These are phyloP conservation scores for Senna tora DNA, from an alignment of 306 rosid genomes.

Conservation along the genomic window DNA sequence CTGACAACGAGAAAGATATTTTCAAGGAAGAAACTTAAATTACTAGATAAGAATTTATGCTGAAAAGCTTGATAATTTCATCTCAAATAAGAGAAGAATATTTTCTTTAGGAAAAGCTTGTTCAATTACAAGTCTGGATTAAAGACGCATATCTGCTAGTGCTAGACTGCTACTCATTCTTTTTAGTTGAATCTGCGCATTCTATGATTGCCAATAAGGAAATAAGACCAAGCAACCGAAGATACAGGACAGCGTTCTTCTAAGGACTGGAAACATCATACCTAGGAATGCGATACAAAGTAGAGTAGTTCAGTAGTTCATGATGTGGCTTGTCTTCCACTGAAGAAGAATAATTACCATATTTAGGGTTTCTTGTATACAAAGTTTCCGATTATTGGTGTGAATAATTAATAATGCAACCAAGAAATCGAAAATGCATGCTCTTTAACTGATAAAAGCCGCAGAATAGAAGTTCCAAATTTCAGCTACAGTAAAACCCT, in stretches of 20 bases:
- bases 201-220: background rate
- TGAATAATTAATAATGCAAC: background rate
- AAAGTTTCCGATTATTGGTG: constrained; percentile 4
- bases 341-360: background rate
- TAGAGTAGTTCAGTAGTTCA: background rate
- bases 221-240: background rate
- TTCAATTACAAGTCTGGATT: background rate
- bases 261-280: background rate
- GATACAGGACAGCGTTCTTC: background rate
- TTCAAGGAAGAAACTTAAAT: background rate
- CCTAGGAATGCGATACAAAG: background rate
- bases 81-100: background rate
- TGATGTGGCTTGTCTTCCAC: background rate
- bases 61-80: constrained; percentile 2
- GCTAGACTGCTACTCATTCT: background rate
- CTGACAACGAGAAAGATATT: background rate
- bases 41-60: background rate
- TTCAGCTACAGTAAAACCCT: background rate
- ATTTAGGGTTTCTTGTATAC: constrained; percentile 43
- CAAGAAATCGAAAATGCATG: background rate
- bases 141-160: constrained; percentile 3
- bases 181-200: background rate
- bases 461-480: constrained; percentile 1
- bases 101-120: background rate
- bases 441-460: background rate